These are phyloP conservation scores for Colletotrichum tropicicola DNA, from an alignment of 2,329 filamentous ascomycete genomes.

Conservation along the genomic window DNA sequence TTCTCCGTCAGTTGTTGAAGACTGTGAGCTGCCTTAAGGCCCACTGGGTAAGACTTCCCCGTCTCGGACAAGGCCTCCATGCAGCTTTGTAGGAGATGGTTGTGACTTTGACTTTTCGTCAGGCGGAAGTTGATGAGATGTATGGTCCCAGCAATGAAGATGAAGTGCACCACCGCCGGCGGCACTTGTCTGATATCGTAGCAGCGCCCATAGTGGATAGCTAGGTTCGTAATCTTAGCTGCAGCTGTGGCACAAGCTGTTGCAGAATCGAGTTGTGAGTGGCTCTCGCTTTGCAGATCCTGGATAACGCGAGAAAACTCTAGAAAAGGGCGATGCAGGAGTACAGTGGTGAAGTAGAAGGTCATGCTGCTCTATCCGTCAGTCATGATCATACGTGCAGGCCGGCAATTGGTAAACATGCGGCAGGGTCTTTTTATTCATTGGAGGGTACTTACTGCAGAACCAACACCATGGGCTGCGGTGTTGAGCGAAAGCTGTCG, in stretches of 20 bases:
- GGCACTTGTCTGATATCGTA: conserved; percentile 15
- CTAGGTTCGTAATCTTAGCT: background rate
- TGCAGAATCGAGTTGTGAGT: background rate
- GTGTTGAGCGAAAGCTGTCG: background rate
- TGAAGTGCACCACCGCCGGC: background rate
- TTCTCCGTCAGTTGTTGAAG: background rate
- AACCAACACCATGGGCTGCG: background rate
- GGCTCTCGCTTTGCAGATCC: background rate
- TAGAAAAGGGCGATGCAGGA: conserved; percentile 18
- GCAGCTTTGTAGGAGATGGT: background rate
- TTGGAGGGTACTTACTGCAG: conserved; percentile 4
- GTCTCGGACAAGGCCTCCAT: background rate
- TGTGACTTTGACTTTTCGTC: background rate
- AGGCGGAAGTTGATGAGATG: background rate
- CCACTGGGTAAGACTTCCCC: conserved; percentile 4
- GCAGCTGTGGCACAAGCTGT: background rate
- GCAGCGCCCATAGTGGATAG: background rate
- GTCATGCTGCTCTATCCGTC: background rate
- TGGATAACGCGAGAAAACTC: background rate
- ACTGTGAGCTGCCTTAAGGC: background rate
- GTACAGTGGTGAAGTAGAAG: conserved; percentile 5
- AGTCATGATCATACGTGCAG: background rate
- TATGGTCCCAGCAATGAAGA: conserved; percentile 17
- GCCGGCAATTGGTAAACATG: too few species aligned
- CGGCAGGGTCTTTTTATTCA: too few species aligned